Evolutionary conservation across 345 rosid species (phyloP), one percentile per base, ranked within the genome.

Genomic region (Cardiospermum halicacabum): DNA sequence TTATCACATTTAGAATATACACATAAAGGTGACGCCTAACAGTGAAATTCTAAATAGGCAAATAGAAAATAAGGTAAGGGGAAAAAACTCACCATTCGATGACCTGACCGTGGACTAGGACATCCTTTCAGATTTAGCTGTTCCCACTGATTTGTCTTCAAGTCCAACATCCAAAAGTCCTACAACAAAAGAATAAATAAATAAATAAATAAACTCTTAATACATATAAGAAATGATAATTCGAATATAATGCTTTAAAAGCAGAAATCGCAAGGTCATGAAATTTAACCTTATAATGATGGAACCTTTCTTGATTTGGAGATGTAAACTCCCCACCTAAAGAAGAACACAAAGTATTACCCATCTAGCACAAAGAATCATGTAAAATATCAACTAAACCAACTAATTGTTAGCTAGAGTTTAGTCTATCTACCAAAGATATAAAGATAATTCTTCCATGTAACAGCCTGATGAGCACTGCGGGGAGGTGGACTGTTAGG

Each of bases 401-500:
- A 11, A 7, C 25, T 24, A 40, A 55, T 13, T 61, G 10, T 60
- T 21, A 67, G 69, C 43, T 49, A 40, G 60, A 39, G 32, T n/a
- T 55, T 45, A 0, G 24, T 55, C n/a, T 30, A 36, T 49, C 21
- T 86, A 93, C 96, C 98, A 72, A 90, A 93, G 18, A 90, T 85
- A 62, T 93, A 93, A 66, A 93, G 94, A 81, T 74, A 86, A 77
- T 90, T 93, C 85, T 93, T 90, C 98, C 98, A 90, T 53, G 88
- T 85, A 85, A 93, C 82, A 7, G 97, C 88, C 82, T 93, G 98
- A 73, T 93, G 98, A 72, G 98, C 89, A 72, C 98, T 93, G 3
- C 98, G 89, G 77, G 95, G 97, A 76, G 97, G 97, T 0, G 98
- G 98, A 72, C 98, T 90, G 57, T 93, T 93, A 43, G 98, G 98